Base-by-base conservation (phyloP, 345 rosid species). In the Acer yangbiense region DNA sequence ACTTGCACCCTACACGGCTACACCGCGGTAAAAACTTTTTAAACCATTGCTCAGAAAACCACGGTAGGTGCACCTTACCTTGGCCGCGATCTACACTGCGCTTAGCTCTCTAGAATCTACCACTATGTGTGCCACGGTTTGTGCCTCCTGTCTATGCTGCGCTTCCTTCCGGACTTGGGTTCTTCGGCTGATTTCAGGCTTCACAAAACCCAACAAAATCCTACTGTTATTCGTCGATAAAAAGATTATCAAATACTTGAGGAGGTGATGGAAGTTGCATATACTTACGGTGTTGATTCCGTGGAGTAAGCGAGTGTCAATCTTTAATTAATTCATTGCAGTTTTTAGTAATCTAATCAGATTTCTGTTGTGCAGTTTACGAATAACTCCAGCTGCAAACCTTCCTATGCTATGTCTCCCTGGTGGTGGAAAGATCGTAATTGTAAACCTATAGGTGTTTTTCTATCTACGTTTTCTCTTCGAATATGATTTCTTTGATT, bases 361-460 rank as follows among this genome's bases (percentile, higher is more conserved):
- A 13, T 39, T 58, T 14, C 52, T 52, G 8, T 2, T 44, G 14
- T 80, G 73, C 79, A 85, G 86, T 81, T 79, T 85, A 84, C 86
- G 81, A 81, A 81, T 80, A 14, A 83, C 84, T 73, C 88, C 86
- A 66, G 86, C 83, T 20, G 79, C 84, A 76, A 85, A 83, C 57
- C 72, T 85, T 57, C 88, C 88, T 13, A 64, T 85, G 43, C 83
- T 78, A 79, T 83, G 74, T 66, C 83, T 83, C 20, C 83, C 77
- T 25, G 74, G 81, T 48, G 86, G 88, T 71, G 88, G 86, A 18
- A 85, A 85, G 69, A 81, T 85, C 43, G 81, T 81, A 6, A 86
- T 86, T 20, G 83, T 83, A 14, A 83, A 83, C 61, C 86, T 86
- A 67, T 84, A 86, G 86, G 86, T 86, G 76, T 11, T 63, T 80